Conservation (phyloP, 495 filamentous ascomycete species). For the Penicillium samsonianum region DNA sequence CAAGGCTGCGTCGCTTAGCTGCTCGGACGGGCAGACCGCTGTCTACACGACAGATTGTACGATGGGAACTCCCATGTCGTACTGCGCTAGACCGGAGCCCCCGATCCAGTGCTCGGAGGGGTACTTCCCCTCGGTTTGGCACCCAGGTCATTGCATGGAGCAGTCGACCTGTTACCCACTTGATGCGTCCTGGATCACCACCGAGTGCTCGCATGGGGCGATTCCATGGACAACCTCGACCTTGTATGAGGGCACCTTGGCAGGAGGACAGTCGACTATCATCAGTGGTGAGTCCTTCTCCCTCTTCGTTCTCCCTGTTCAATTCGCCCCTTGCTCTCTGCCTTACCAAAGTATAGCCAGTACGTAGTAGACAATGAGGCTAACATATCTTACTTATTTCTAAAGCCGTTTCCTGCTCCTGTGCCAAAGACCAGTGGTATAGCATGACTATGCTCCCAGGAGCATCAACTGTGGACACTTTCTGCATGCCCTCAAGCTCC, state of each 20-base stretch:
- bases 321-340: background rate
- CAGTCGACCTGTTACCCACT: slow-evolving; percentile 29
- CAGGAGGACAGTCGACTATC: slow-evolving; percentile 21
- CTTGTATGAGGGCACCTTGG: slow-evolving; percentile 25
- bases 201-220: slow-evolving; percentile 29
- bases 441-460: slow-evolving; percentile 20
- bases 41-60: slow-evolving; percentile 34
- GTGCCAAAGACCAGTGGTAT: slow-evolving; percentile 28
- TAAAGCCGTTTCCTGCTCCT: slow-evolving; percentile 28
- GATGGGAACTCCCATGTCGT: slow-evolving; percentile 26
- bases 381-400: background rate
- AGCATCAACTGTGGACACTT: slow-evolving; percentile 16
- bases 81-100: slow-evolving; percentile 20
- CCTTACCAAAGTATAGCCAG: too few relatives aligned
- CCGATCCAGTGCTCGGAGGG: slow-evolving; percentile 24
- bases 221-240: slow-evolving; percentile 25
- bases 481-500: slow-evolving; percentile 29
- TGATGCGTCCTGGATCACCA: slow-evolving; percentile 31
- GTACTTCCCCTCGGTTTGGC: slow-evolving; percentile 31
- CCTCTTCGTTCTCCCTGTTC: background rate
- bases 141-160: slow-evolving; percentile 32
- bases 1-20: slow-evolving; percentile 16
- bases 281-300: slow-evolving; percentile 22
- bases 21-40: slow-evolving; percentile 25
- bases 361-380: background rate